Percentiles rank a stretch among this genome's conserved stretches.
phyloP scores from a whole-genome alignment of 1,284 basidiomycete species.

The Ustilago hordei region DNA sequence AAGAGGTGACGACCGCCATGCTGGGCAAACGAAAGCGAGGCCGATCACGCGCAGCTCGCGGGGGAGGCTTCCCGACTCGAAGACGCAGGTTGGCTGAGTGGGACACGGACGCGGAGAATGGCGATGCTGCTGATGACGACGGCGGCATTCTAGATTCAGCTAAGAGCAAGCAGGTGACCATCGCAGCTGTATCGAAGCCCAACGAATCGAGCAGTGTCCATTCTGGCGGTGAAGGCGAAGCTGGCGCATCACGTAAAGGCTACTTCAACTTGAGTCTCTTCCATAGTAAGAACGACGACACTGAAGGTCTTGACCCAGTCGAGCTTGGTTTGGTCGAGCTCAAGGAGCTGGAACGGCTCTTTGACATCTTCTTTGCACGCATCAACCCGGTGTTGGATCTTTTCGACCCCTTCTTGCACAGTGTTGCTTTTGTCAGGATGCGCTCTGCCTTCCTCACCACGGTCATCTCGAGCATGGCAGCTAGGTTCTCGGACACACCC shows the following conservation, averaged over 20 bases:
- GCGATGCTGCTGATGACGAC: conserved; percentile 33
- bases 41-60: conserved; percentile 41
- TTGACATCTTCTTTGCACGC: conserved; percentile 62
- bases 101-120: conserved; percentile 53
- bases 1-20: conserved; percentile 47
- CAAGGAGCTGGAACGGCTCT: conserved; percentile 56
- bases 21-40: conserved; percentile 51
- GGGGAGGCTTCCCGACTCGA: conserved; percentile 32
- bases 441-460: conserved; percentile 60
- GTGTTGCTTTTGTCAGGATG: conserved; percentile 56
- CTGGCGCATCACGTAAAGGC: conserved; percentile 57
- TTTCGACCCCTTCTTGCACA: conserved; percentile 62
- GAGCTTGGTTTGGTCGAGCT: conserved; percentile 51
- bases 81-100: conserved; percentile 38
- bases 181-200: conserved; percentile 20
- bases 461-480: conserved; percentile 57
- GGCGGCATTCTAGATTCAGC: conserved; percentile 9
- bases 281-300: conserved; percentile 60
- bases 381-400: conserved; percentile 62
- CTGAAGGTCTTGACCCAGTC: conserved; percentile 53
- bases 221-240: conserved; percentile 48
- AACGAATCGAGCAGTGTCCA: conserved; percentile 37
- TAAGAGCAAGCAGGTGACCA: conserved; percentile 51
- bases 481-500: conserved; percentile 52
- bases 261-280: conserved; percentile 61